Evolutionary conservation across 495 filamentous ascomycete genomes (phyloP).

Genomic region (Penicillium ucsense): DNA sequence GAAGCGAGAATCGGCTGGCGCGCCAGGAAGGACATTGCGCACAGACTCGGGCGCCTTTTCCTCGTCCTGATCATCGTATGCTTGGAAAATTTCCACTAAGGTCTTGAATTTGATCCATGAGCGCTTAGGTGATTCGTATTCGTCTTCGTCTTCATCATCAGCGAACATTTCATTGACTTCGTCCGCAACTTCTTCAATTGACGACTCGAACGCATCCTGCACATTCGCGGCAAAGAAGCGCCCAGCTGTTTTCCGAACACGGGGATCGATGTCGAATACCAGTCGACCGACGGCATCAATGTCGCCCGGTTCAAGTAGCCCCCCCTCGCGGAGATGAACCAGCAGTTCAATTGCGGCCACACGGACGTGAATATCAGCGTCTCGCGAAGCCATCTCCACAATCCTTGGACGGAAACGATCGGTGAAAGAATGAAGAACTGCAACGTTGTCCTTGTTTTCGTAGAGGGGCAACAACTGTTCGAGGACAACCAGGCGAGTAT

Average conservation of each 20-base stretch:
- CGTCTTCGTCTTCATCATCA: slow-evolving; percentile 52
- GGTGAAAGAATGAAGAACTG: slow-evolving; percentile 74
- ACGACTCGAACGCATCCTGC: slow-evolving; percentile 67
- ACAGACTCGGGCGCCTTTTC: slow-evolving; percentile 21
- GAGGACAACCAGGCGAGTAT: slow-evolving; percentile 67
- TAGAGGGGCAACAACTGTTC: slow-evolving; percentile 69
- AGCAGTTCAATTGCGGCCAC: slow-evolving; percentile 69
- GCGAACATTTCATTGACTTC: slow-evolving; percentile 61
- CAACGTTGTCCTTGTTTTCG: slow-evolving; percentile 63
- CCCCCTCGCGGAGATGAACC: slow-evolving; percentile 70
- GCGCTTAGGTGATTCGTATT: slow-evolving; percentile 61
- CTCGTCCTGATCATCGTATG: slow-evolving; percentile 56
- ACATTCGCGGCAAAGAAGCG: slow-evolving; percentile 83
- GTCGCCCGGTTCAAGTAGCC: slow-evolving; percentile 81
- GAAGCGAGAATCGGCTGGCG: slow-evolving; percentile 62
- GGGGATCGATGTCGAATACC: slow-evolving; percentile 76
- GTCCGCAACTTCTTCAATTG: slow-evolving; percentile 75
- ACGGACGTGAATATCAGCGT: slow-evolving; percentile 69
- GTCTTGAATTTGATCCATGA: slow-evolving; percentile 90
- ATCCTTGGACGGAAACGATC: slow-evolving; percentile 80
- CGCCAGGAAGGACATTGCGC: slow-evolving; percentile 30
- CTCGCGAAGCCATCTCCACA: slow-evolving; percentile 83
- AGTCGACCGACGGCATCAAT: slow-evolving; percentile 76
- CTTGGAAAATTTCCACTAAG: slow-evolving; percentile 69
- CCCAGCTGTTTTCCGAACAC: slow-evolving; percentile 77